Evolutionary conservation across 2,329 filamentous ascomycete genomes (phyloP).

Genomic region (Penicillium sp.): DNA sequence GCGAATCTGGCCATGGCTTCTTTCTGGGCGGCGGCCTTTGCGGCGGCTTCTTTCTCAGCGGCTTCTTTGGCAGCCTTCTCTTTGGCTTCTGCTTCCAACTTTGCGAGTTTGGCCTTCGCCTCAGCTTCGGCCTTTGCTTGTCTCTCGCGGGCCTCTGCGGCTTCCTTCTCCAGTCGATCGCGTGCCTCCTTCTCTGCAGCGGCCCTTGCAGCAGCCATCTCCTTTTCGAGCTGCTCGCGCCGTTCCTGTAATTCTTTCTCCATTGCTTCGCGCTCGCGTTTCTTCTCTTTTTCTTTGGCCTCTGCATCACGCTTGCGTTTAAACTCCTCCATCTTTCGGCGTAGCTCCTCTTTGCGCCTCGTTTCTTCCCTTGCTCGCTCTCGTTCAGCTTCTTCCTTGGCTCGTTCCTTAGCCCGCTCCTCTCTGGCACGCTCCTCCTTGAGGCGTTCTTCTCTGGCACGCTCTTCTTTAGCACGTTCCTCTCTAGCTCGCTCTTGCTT

Average conservation of each 20-base stretch:
- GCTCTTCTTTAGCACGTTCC: constrained; percentile 26
- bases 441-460: constrained; percentile 28
- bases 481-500: constrained; percentile 11
- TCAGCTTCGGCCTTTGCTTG: constrained; percentile 22
- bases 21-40: constrained; percentile 37
- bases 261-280: constrained; percentile 42
- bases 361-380: constrained; percentile 34
- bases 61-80: constrained; percentile 36
- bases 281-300: constrained; percentile 38
- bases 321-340: constrained; percentile 40
- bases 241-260: constrained; percentile 41
- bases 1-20: constrained; percentile 41
- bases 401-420: constrained; percentile 28
- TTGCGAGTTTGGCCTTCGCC: constrained; percentile 31
- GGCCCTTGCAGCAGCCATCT: constrained; percentile 35
- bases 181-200: constrained; percentile 37
- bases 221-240: constrained; percentile 40
- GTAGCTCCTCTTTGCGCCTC: constrained; percentile 38
- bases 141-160: constrained; percentile 24
- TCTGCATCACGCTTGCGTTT: constrained; percentile 38
- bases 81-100: constrained; percentile 35
- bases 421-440: constrained; percentile 1
- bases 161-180: constrained; percentile 33
- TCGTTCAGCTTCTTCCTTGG: constrained; percentile 25
- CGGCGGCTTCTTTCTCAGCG: constrained; percentile 67